Percentiles rank a stretch among this genome's conserved stretches.
Evolutionary conservation across 345 rosid species (phyloP).

Genomic region (Eucalyptus globulus): DNA sequence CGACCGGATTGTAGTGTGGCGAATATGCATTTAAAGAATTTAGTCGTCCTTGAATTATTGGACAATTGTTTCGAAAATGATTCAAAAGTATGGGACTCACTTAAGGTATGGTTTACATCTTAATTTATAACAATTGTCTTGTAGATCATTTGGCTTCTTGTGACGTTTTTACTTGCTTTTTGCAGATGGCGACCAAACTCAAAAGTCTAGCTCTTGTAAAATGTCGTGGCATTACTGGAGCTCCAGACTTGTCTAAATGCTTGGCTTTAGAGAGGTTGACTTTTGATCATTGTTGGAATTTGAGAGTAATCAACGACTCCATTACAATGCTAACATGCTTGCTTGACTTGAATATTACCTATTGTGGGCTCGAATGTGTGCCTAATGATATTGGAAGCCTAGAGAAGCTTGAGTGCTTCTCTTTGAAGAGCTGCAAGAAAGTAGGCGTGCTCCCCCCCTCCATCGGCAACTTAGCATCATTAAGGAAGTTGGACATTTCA

Average conservation of each 20-base stretch:
- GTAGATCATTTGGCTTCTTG: rapidly evolving
- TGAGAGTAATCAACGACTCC: background rate
- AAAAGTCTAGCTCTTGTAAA: background rate
- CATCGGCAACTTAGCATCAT: background rate
- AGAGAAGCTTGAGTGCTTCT: background rate
- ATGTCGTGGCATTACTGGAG: background rate
- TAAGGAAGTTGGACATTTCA: background rate
- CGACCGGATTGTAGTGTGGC: rapidly evolving
- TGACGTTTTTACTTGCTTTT: rapidly evolving
- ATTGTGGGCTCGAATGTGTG: rapidly evolving
- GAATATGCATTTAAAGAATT: background rate
- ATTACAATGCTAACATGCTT: background rate
- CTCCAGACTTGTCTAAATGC: background rate
- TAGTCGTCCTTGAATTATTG: background rate
- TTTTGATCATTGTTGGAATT: rapidly evolving
- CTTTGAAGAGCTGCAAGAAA: rapidly evolving
- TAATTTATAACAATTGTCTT: rapidly evolving
- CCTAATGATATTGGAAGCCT: background rate
- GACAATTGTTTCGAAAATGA: rapidly evolving
- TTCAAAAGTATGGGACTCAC: background rate
- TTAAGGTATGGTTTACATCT: background rate
- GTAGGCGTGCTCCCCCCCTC: rapidly evolving
- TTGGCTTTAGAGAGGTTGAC: background rate
- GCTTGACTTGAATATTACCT: background rate
- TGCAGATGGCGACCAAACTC: background rate